A percentile compares a stretch with the other conserved stretches of the same genome.
Evolutionary conservation across 805 yeast species (phyloP).

Genomic region (Komagataella phaffii): DNA sequence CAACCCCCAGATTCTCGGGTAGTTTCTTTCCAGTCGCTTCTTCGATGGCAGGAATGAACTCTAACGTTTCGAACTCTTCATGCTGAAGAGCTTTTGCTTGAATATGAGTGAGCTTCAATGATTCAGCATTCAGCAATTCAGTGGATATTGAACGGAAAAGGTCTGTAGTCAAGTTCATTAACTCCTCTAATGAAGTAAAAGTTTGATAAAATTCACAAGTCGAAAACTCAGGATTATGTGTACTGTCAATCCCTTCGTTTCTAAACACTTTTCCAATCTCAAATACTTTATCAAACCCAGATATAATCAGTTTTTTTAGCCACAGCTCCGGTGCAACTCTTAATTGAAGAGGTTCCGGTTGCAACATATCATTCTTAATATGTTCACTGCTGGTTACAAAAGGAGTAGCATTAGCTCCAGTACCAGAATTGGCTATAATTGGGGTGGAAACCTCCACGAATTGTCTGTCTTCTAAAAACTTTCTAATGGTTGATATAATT

Average conservation of each 20-base stretch:
- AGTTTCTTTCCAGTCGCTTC: conserved; percentile 30
- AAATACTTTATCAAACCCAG: conserved; percentile 78
- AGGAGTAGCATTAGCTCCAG: conserved; percentile 92
- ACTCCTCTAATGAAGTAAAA: conserved; percentile 49
- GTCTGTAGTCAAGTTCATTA: conserved; percentile 51
- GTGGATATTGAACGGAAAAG: conserved; percentile 30
- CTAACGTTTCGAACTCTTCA: conserved; percentile 28
- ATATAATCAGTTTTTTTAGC: conserved; percentile 71
- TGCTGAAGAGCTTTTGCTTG: conserved; percentile 1
- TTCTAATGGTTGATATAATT: conserved; percentile 42
- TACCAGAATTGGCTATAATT: conserved; percentile 44
- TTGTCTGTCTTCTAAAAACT: conserved; percentile 34
- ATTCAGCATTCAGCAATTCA: conserved; percentile 11
- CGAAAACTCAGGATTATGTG: conserved; percentile 92
- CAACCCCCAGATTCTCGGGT: conserved; percentile 30
- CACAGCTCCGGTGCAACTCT: conserved; percentile 94
- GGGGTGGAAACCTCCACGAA: conserved; percentile 90
- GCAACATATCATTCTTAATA: conserved; percentile 15
- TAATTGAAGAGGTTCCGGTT: conserved; percentile 30
- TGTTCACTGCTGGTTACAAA: conserved; percentile 40
- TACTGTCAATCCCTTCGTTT: conserved; percentile 85
- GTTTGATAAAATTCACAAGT: conserved; percentile 81
- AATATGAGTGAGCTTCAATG: not conserved
- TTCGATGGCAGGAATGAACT: conserved; percentile 58
- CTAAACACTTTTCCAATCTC: conserved; percentile 81